Evolutionary conservation across 2,329 filamentous ascomycete genomes (phyloP).

Genomic region (Coccinonectria pachysandricola): DNA sequence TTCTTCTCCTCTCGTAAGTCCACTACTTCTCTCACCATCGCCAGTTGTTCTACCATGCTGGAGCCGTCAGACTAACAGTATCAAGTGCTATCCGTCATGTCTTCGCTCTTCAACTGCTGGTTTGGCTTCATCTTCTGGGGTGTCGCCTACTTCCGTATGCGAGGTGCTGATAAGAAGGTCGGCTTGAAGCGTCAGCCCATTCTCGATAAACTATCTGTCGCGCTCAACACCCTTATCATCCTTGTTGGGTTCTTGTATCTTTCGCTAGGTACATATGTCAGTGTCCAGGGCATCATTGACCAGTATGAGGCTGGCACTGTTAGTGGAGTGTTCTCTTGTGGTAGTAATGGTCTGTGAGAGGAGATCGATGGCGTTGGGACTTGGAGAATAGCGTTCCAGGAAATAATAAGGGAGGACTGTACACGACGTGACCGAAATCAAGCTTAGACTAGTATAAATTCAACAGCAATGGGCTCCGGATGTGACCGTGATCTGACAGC

Average conservation of each 20-base stretch:
- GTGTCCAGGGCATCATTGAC: slow-evolving; percentile 63
- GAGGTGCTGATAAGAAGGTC: slow-evolving; percentile 47
- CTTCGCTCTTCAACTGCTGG: slow-evolving; percentile 81
- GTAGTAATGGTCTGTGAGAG: slow-evolving; percentile 55
- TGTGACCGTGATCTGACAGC: too few relatives aligned
- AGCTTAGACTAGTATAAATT: too few relatives aligned
- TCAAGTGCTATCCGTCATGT: slow-evolving; percentile 57
- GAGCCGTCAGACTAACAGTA: neutral
- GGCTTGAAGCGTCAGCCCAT: slow-evolving; percentile 39
- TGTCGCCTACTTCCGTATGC: slow-evolving; percentile 68
- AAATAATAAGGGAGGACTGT: too few relatives aligned
- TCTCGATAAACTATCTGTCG: slow-evolving; percentile 42
- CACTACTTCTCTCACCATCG: rapidly evolving
- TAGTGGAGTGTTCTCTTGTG: slow-evolving; percentile 65
- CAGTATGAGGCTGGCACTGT: slow-evolving; percentile 58
- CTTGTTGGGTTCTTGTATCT: slow-evolving; percentile 68
- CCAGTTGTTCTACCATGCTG: too few relatives aligned
- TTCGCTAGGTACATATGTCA: slow-evolving; percentile 68
- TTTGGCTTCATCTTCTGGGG: slow-evolving; percentile 96
- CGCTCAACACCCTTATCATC: slow-evolving; percentile 64
- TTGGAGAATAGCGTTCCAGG: too few relatives aligned
- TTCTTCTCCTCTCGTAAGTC: slow-evolving; percentile 69
- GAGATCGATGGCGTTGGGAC: too few relatives aligned
- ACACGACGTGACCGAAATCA: too few relatives aligned
- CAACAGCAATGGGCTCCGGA: too few relatives aligned